Conservation (phyloP, 1,139 yeast genomes). For the Blastobotrys raffinosifermentans region DNA sequence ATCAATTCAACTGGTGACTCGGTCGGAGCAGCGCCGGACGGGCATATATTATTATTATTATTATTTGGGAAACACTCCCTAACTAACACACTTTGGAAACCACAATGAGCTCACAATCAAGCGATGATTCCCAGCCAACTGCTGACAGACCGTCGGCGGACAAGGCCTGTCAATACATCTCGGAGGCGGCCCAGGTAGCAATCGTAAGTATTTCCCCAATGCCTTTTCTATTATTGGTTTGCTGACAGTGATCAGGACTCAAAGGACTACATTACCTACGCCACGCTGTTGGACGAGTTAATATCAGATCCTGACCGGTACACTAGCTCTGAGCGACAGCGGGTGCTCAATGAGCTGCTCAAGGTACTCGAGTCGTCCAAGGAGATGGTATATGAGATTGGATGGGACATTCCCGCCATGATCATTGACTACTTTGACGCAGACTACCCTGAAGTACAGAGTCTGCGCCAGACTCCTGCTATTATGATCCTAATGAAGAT, state of each 20-base stretch:
- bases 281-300: conserved; percentile 63
- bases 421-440: conserved; percentile 38
- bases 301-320: conserved; percentile 46
- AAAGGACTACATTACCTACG: conserved; percentile 62
- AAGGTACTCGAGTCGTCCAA: conserved; percentile 36
- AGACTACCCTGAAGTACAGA: conserved; percentile 16
- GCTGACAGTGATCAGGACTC: conserved; percentile 8
- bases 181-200: conserved; percentile 25
- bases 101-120: conserved; percentile 3
- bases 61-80: too few species aligned
- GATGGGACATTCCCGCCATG: conserved; percentile 81
- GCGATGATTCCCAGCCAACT: neutral
- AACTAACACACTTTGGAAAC: too few species aligned
- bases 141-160: conserved; percentile 12
- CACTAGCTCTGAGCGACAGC: conserved; percentile 44
- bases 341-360: conserved; percentile 39
- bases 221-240: neutral
- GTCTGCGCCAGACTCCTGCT: conserved; percentile 17
- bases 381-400: conserved; percentile 58
- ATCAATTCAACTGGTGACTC: too few species aligned
- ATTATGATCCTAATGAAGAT: conserved; percentile 39
- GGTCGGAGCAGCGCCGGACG: too few species aligned
- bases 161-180: conserved; percentile 16
- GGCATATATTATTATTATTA: too few species aligned
- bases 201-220: conserved; percentile 9